Conservation (phyloP, 2,329 filamentous ascomycete species). For the Penicillium janthinellum region DNA sequence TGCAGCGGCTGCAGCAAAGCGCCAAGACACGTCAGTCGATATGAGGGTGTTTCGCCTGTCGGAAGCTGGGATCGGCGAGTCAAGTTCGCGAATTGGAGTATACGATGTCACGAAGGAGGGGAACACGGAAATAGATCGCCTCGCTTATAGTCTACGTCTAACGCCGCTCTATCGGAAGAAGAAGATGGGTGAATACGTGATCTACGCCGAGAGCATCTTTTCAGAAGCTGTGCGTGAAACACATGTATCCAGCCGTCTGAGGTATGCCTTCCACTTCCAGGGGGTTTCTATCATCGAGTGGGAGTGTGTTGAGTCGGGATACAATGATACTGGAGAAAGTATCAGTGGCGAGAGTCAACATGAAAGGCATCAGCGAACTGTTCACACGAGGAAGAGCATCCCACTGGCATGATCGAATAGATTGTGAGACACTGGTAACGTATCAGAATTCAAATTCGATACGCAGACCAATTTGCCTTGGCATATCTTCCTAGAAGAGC, state of each 20-base stretch:
- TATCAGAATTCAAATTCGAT: background rate
- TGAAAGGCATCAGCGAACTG: background rate
- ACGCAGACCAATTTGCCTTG: background rate
- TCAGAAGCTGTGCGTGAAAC: background rate
- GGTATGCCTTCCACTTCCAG: constrained; percentile 31
- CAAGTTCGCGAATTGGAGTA: constrained; percentile 16
- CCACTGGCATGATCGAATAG: background rate
- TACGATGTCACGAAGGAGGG: constrained; percentile 11
- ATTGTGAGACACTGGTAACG: background rate
- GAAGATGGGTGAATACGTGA: constrained; percentile 16
- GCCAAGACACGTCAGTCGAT: constrained; percentile 12
- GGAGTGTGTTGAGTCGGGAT: constrained; percentile 13
- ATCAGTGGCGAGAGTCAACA: background rate
- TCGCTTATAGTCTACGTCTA: constrained; percentile 3
- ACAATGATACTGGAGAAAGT: background rate
- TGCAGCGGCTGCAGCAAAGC: background rate
- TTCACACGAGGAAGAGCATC: constrained; percentile 4
- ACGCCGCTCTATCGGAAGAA: constrained; percentile 3
- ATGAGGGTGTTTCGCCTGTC: constrained; percentile 20
- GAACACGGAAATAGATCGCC: background rate
- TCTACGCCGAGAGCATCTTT: constrained; percentile 12
- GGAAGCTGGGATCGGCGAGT: constrained; percentile 1
- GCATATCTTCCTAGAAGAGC: background rate
- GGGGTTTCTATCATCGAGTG: constrained; percentile 33
- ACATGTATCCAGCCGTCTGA: background rate